Evolutionary conservation across 331 rosid genomes (phyloP).

Genomic region (Quercus tomentella): DNA sequence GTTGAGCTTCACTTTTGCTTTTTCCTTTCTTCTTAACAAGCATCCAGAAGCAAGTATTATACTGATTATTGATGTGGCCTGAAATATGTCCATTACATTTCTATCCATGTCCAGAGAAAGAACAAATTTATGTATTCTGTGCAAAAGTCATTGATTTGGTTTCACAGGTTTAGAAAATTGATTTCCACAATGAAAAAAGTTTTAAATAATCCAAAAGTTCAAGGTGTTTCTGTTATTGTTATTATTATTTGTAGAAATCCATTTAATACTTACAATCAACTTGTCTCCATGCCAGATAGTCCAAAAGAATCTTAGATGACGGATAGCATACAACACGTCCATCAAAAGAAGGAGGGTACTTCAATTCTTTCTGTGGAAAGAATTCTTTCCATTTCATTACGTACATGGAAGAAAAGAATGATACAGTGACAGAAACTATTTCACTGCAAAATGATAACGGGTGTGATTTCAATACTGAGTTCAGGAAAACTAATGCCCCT

Average conservation of each 20-base stretch:
- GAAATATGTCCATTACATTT: background rate
- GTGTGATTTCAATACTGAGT: background rate
- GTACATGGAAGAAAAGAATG: slow-evolving; percentile 62
- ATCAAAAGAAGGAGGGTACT: slow-evolving; percentile 71
- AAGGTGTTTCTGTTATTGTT: background rate
- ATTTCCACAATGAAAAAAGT: too few species aligned
- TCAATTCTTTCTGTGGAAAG: slow-evolving; percentile 45
- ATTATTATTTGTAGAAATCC: background rate
- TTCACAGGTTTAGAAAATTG: background rate
- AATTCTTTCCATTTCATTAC: slow-evolving; percentile 58
- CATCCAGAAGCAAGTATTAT: slow-evolving; percentile 90
- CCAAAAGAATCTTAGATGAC: slow-evolving; percentile 56
- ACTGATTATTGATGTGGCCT: slow-evolving; percentile 90
- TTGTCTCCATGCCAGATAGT: slow-evolving; percentile 89
- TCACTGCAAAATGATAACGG: slow-evolving; percentile 32
- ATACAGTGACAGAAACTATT: slow-evolving; percentile 45
- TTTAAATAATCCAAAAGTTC: too few species aligned
- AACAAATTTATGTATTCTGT: background rate
- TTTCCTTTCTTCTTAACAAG: slow-evolving; percentile 65
- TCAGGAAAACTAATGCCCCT: background rate
- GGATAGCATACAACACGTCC: slow-evolving; percentile 90
- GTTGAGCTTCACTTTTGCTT: slow-evolving; percentile 65
- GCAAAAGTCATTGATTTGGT: background rate
- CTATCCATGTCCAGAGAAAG: background rate
- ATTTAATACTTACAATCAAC: slow-evolving; percentile 66